Evolutionary conservation across 1,284 basidiomycete species (phyloP).

Genomic region (Tilletia walkeri): DNA sequence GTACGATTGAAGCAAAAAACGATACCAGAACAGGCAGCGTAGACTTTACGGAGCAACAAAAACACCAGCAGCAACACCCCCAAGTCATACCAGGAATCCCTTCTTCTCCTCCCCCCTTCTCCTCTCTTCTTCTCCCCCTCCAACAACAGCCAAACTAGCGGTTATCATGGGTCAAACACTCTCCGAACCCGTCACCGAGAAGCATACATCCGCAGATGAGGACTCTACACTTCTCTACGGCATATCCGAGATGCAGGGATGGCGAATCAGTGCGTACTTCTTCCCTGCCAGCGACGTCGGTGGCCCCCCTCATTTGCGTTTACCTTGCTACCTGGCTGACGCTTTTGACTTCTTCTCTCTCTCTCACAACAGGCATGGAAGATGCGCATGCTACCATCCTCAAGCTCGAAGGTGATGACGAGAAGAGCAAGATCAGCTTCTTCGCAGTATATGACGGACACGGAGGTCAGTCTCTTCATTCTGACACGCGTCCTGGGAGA

Average conservation of each 20-base stretch:
- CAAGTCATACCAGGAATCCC: neutral
- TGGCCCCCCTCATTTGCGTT: neutral
- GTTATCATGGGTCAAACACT: slow-evolving; percentile 58
- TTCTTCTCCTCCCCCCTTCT: neutral
- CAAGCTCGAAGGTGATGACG: slow-evolving; percentile 36
- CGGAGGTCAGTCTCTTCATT: slow-evolving; percentile 68
- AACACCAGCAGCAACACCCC: too few species aligned
- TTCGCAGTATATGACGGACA: slow-evolving; percentile 99
- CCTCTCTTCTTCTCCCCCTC: neutral
- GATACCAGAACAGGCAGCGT: too few species aligned
- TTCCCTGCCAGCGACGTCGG: neutral
- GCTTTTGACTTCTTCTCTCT: slow-evolving; percentile 23
- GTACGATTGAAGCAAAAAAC: too few species aligned
- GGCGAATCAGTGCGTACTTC: slow-evolving; percentile 80
- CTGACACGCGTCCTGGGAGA: too few species aligned
- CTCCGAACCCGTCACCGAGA: slow-evolving; percentile 71
- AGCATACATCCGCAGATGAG: slow-evolving; percentile 71
- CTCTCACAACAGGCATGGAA: slow-evolving; percentile 76
- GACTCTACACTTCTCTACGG: slow-evolving; percentile 78
- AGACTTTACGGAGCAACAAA: too few species aligned
- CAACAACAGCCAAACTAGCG: neutral
- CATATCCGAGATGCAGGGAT: slow-evolving; percentile 97
- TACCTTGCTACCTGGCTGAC: neutral
- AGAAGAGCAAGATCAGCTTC: slow-evolving; percentile 61
- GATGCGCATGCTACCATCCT: slow-evolving; percentile 88